Evolutionary conservation across 192 early-diverging fungal species (phyloP).

Genomic region (Rhizophagus sp.): DNA sequence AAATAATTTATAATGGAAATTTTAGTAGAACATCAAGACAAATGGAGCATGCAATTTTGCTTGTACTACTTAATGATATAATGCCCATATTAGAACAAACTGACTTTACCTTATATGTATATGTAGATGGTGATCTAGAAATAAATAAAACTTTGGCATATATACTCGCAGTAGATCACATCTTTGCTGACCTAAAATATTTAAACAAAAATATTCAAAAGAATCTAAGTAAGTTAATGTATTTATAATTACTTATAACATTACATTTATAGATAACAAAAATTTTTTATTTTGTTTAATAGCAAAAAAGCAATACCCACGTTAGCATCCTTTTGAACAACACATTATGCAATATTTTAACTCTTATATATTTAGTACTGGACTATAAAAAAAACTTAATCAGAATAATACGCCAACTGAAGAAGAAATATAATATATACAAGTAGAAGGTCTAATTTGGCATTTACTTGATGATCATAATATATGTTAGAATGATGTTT

Average conservation of each 20-base stretch:
- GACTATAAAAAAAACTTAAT: not conserved
- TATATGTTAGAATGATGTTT: not conserved
- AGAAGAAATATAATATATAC: not conserved
- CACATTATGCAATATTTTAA: not conserved
- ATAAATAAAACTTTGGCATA: not conserved
- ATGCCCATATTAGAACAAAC: not conserved
- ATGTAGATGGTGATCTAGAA: not conserved
- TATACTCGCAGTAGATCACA: not conserved
- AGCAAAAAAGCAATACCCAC: not conserved
- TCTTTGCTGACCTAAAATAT: slow-evolving; percentile 4
- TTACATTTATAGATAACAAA: too few relatives aligned
- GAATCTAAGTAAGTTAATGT: not conserved
- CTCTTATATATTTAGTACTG: not conserved
- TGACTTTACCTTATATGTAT: not conserved
- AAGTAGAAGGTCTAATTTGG: not conserved
- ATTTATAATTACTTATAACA: too few relatives aligned
- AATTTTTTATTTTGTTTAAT: too few relatives aligned
- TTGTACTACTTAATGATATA: not conserved
- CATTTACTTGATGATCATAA: not conserved
- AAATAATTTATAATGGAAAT: not conserved
- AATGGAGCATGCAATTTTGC: not conserved
- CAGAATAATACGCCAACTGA: not conserved
- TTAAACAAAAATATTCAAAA: not conserved
- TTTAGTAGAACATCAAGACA: not conserved
- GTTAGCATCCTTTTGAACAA: not conserved